phyloP scores from a whole-genome alignment of 1,284 basidiomycete genomes.

The Puccinia novopanici region DNA sequence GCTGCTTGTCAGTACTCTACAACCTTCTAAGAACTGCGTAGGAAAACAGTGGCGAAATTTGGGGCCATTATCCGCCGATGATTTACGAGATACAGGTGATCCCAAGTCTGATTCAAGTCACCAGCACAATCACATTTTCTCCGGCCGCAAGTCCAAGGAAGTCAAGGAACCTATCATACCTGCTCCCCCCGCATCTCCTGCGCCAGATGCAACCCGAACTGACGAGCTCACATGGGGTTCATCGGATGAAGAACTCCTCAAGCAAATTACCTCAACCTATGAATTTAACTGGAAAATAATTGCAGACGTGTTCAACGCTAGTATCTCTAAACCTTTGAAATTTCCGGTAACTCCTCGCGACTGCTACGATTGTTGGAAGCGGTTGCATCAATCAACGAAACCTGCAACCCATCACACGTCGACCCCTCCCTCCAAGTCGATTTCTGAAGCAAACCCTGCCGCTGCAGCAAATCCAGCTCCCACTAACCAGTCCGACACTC shows the following conservation, averaged over 20 bases:
- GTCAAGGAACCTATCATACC: constrained; percentile 22
- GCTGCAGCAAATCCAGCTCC: not conserved
- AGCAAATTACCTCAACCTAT: constrained; percentile 25
- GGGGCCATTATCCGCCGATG: constrained; percentile 36
- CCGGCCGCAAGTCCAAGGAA: constrained; percentile 39
- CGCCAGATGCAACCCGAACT: not conserved
- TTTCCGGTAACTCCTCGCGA: constrained; percentile 16
- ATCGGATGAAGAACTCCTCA: constrained; percentile 31
- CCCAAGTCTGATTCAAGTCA: constrained; percentile 24
- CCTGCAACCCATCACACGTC: constrained; percentile 7
- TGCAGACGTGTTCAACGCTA: constrained; percentile 40
- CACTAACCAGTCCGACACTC: not conserved
- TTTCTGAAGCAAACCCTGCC: constrained; percentile 1
- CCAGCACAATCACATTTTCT: constrained; percentile 27
- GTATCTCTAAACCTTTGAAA: not conserved
- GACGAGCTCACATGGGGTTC: constrained; percentile 10
- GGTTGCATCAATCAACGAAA: constrained; percentile 5
- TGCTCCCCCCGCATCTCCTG: constrained; percentile 1
- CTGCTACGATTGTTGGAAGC: constrained; percentile 45
- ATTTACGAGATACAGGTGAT: constrained; percentile 35
- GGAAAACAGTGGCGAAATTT: constrained; percentile 47
- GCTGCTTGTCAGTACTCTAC: constrained; percentile 45
- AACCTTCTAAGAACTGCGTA: constrained; percentile 36
- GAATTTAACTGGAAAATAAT: constrained; percentile 42
- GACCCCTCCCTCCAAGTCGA: not conserved